Evolutionary conservation across 768 basidiomycete genomes (phyloP).

Genomic region (Macrolepiota dolichaula): DNA sequence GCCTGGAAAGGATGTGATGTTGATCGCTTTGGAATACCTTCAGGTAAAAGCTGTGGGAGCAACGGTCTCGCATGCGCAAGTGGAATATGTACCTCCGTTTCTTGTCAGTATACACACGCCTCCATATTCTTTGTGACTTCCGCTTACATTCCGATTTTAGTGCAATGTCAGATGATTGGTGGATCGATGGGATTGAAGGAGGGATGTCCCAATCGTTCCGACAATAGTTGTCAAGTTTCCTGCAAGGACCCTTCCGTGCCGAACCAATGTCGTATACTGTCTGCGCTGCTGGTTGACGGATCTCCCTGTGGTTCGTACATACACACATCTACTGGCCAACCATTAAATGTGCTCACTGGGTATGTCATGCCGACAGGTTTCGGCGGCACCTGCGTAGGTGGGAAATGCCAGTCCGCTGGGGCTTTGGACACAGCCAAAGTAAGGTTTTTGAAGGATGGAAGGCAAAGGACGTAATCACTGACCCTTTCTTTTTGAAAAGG

Average conservation of each 20-base stretch:
- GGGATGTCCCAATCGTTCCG: constrained; percentile 62
- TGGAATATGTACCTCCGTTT: constrained; percentile 74
- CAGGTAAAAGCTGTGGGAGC: constrained; percentile 64
- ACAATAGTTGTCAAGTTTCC: constrained; percentile 72
- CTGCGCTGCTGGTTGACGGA: constrained; percentile 72
- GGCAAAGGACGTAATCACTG: constrained; percentile 6
- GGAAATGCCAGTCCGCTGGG: constrained; percentile 59
- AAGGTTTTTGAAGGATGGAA: constrained; percentile 8
- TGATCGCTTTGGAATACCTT: constrained; percentile 8
- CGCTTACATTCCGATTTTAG: constrained; percentile 28
- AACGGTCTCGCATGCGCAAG: constrained; percentile 68
- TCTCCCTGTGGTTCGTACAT: constrained; percentile 70
- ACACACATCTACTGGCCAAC: not conserved
- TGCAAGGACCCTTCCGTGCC: constrained; percentile 67
- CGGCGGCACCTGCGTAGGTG: constrained; percentile 64
- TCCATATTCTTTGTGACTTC: constrained; percentile 12
- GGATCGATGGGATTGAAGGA: constrained; percentile 64
- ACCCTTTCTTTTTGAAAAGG: constrained; percentile 30
- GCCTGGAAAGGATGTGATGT: constrained; percentile 5
- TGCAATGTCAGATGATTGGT: constrained; percentile 75
- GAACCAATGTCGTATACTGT: constrained; percentile 66
- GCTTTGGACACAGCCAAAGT: constrained; percentile 63
- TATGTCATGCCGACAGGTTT: constrained; percentile 40
- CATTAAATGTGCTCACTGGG: not conserved
- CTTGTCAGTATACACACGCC: constrained; percentile 41